Conservation (phyloP, 139 green algal genomes). For the Zygnema circumcarinatum region DNA sequence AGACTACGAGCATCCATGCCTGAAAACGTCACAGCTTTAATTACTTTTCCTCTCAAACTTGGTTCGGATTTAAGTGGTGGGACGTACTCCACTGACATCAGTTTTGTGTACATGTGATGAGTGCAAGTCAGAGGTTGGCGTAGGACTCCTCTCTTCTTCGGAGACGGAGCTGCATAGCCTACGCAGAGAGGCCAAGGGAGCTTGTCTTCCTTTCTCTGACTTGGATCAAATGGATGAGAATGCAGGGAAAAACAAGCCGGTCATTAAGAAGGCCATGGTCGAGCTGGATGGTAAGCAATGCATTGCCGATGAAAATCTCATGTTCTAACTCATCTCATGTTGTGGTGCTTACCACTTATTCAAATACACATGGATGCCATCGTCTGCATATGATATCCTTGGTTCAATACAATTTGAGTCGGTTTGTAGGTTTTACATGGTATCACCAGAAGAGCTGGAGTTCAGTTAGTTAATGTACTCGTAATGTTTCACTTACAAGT, state of each 20-base stretch:
- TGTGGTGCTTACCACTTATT: background rate
- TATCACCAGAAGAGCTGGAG: background rate
- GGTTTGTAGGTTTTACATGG: background rate
- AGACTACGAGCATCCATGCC: no score
- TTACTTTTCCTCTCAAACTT: no score
- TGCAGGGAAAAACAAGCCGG: constrained; percentile 65
- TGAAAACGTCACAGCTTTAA: no score
- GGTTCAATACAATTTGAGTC: background rate
- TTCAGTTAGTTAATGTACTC: constrained; percentile 10
- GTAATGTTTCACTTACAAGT: background rate
- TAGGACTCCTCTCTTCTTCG: no score
- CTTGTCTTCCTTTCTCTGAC: no score
- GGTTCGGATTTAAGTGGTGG: no score
- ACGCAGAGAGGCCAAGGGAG: no score
- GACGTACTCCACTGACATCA: no score
- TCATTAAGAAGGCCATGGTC: constrained; percentile 72
- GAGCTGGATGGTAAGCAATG: constrained; percentile 62
- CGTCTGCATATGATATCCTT: background rate
- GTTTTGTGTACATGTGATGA: no score
- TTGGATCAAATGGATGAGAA: background rate
- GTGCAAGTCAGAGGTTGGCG: no score
- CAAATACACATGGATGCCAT: background rate
- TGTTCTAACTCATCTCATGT: background rate
- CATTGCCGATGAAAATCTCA: background rate
- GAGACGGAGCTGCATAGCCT: no score